Evolutionary conservation across 192 early-diverging fungal genomes (phyloP).

Genomic region (Pilaira anomala): DNA sequence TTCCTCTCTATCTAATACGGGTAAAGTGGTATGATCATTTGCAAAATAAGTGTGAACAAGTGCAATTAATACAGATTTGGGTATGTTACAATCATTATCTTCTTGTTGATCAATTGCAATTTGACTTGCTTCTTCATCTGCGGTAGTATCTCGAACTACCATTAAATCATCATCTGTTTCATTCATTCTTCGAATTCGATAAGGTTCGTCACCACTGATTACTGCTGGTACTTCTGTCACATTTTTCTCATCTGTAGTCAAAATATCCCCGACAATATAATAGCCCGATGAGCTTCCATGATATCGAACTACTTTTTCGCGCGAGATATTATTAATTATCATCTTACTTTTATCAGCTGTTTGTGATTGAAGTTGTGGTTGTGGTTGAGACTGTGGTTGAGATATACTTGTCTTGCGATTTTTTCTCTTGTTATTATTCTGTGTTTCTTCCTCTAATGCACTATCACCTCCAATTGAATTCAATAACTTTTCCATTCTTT

Average conservation of each 20-base stretch:
- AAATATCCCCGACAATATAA: slow-evolving; percentile 30
- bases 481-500: slow-evolving; percentile 31
- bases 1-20: slow-evolving; percentile 20
- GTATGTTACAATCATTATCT: slow-evolving; percentile 5
- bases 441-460: too few relatives aligned
- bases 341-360: not conserved
- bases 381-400: not conserved
- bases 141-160: slow-evolving; percentile 24
- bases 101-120: slow-evolving; percentile 7
- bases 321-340: not conserved
- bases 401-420: too few relatives aligned
- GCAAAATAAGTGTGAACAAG: slow-evolving; percentile 26
- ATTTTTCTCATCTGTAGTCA: not conserved
- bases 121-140: slow-evolving; percentile 14
- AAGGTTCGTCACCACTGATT: not conserved
- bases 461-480: slow-evolving; percentile 8
- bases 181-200: not conserved
- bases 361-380: not conserved
- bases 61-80: slow-evolving; percentile 1
- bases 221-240: not conserved
- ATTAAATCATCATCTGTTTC: slow-evolving; percentile 29
- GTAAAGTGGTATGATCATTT: slow-evolving; percentile 16
- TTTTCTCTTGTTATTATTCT: too few relatives aligned
- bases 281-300: slow-evolving; percentile 35
- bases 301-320: slow-evolving; percentile 27